Percentiles rank a stretch among this genome's conserved stretches.
Conservation (phyloP, 176 grass and related monocot species). For the Ensete glaucum region DNA sequence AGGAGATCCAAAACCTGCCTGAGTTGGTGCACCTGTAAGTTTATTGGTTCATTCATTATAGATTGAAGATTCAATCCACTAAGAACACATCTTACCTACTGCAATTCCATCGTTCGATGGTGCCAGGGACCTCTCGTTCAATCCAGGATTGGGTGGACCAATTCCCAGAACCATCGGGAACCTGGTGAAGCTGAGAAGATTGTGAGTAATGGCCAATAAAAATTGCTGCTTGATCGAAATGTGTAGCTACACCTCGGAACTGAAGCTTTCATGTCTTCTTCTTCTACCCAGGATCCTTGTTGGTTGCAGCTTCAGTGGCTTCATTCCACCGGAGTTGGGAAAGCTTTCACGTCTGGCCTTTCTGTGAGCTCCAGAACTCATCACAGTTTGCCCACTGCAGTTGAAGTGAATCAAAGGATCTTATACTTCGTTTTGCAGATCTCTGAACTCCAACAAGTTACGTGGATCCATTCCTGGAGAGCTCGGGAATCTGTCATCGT, state of each 20-base stretch:
- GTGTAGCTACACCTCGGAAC: background rate
- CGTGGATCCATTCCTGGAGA: conserved; percentile 2
- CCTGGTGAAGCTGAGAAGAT: conserved; percentile 5
- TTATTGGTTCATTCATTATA: too few species aligned
- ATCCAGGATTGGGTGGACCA: conserved; percentile 7
- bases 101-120: background rate
- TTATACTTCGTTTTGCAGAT: background rate
- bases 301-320: conserved; percentile 17
- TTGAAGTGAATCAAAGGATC: too few species aligned
- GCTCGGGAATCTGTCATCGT: conserved; percentile 4
- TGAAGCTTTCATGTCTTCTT: background rate
- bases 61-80: too few species aligned
- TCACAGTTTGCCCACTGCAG: background rate
- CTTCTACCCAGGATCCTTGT: background rate
- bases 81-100: background rate
- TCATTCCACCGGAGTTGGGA: conserved; percentile 13
- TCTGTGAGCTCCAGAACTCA: background rate
- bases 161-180: conserved; percentile 5
- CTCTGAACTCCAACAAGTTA: conserved; percentile 6
- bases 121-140: conserved; percentile 7
- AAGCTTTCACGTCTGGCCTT: background rate
- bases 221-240: too few species aligned
- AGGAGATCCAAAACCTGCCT: background rate
- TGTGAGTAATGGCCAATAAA: background rate
- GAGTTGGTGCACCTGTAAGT: conserved; percentile 3